Base-by-base conservation (phyloP, 2,329 filamentous ascomycete genomes). In the Alternaria solani region DNA sequence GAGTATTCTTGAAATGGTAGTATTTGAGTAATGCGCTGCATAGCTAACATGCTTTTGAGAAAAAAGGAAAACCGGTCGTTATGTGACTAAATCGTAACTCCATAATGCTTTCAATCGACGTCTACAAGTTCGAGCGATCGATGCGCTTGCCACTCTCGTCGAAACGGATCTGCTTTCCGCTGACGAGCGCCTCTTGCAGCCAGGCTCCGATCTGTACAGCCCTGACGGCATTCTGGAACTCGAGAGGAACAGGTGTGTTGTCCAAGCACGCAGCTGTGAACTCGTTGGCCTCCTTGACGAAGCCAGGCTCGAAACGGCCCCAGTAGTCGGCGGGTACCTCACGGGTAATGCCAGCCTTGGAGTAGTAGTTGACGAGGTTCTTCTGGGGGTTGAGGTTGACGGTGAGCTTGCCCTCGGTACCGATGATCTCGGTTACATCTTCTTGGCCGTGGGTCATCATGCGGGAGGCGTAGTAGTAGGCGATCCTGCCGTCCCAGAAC, bases 151-250 rank as follows among this genome's bases (percentile, higher is more conserved):
- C 69, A 7, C 39, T 66, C 55, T 74, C 62, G 54, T 79, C 73
- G 54, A 78, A 79, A 52, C 79, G 81, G 32, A 89, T 85, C 77
- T 86, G 87, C 72, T 82, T 79, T 7, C 83, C 85, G 0, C 79
- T 81, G 51, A 84, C 81, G 74, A 89, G 74, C 14, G 81, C 81
- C 70, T 88, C 85, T 72, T 89, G 86, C 62, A 89, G 5, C 85
- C 69, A 86, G 48, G 72, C 65, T 1, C 75, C 78, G 62, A 82
- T 81, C 61, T 76, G 66, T 47, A 80, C 74, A 11, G 74, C 75
- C 64, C 71, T 77, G 25, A 78, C 68, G 20, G 69, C 77, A 44
- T 69, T 70, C 20, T 74, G 71, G 41, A 81, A 70, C 34, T 71
- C 64, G 58, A 80, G 55, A 0, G 79, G 79, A 32, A 81, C 65